Percentiles rank a stretch among this genome's conserved stretches.
phyloP scores from a whole-genome alignment of 306 rosid species.

The Hippophae gyantsensis region DNA sequence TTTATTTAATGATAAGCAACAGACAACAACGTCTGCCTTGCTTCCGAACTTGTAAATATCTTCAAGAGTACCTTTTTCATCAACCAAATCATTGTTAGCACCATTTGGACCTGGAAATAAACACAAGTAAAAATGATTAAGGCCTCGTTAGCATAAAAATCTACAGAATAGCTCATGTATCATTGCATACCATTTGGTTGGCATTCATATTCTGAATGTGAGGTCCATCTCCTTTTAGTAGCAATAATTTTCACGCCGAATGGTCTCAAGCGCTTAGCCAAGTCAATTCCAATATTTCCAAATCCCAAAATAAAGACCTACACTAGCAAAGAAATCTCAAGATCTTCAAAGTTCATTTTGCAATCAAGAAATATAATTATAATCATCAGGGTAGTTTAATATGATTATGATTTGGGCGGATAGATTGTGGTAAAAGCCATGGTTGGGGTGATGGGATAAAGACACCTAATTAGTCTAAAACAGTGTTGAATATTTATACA shows the following conservation, averaged over 20 bases:
- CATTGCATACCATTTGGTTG: slow-evolving; percentile 28
- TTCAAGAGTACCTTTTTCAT: slow-evolving; percentile 61
- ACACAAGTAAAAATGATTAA: slow-evolving; percentile 14
- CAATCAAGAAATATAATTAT: no score
- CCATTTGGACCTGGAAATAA: slow-evolving; percentile 29
- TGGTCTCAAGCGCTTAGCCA: slow-evolving; percentile 67
- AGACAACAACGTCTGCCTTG: slow-evolving; percentile 76
- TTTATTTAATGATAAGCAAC: slow-evolving; percentile 54
- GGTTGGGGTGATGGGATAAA: no score
- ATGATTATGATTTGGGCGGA: no score
- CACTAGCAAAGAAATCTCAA: slow-evolving; percentile 9
- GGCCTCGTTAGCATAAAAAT: slow-evolving; percentile 15
- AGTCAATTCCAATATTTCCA: slow-evolving; percentile 78
- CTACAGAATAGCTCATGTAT: slow-evolving; percentile 9
- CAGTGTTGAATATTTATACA: no score
- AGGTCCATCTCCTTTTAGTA: slow-evolving; percentile 73
- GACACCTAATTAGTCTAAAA: no score
- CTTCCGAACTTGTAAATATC: slow-evolving; percentile 63
- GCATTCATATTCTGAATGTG: slow-evolving; percentile 18
- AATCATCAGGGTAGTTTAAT: no score
- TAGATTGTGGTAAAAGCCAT: no score
- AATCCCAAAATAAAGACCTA: slow-evolving; percentile 79
- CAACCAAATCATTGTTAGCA: slow-evolving; percentile 40
- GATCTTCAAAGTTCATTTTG: no score
- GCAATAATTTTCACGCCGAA: slow-evolving; percentile 88